phyloP scores from a whole-genome alignment of 768 basidiomycete species.

The Kondoa subrosea region DNA sequence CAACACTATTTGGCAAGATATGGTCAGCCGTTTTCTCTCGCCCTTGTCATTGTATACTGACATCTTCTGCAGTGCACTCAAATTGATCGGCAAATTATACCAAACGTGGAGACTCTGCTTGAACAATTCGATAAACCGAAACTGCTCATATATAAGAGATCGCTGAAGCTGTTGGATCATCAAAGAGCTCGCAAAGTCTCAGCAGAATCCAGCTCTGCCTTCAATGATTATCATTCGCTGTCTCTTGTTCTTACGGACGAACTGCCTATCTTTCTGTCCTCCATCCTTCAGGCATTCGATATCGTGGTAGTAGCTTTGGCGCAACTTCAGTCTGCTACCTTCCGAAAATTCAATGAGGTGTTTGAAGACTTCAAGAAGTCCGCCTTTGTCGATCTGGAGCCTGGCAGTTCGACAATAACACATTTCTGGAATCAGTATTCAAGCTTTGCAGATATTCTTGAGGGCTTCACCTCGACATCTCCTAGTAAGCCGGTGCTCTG shows the following conservation, averaged over 20 bases:
- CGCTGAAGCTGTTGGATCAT: conserved; percentile 22
- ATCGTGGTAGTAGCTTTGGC: conserved; percentile 5
- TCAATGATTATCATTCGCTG: conserved; percentile 23
- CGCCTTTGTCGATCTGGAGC: neutral
- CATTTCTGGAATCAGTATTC: neutral
- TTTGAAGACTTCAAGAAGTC: neutral
- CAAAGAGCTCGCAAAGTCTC: conserved; percentile 1
- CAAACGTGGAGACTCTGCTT: conserved; percentile 24
- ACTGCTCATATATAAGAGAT: conserved; percentile 24
- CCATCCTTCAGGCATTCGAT: conserved; percentile 4
- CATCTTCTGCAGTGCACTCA: neutral
- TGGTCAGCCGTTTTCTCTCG: conserved; percentile 13
- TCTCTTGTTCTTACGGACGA: conserved; percentile 26
- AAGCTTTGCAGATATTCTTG: neutral
- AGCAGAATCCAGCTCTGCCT: conserved; percentile 8
- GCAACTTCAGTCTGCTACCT: neutral
- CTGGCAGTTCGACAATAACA: neutral
- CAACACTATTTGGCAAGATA: conserved; percentile 23
- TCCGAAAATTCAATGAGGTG: neutral
- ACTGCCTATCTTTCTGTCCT: conserved; percentile 24
- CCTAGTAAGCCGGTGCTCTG: neutral
- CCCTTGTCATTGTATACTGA: neutral
- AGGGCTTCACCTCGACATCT: neutral
- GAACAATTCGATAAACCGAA: conserved; percentile 24
- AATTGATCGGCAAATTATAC: neutral